Evolutionary conservation across 148 eudicot genomes (phyloP).

Genomic region (Talinum fruticosum): DNA sequence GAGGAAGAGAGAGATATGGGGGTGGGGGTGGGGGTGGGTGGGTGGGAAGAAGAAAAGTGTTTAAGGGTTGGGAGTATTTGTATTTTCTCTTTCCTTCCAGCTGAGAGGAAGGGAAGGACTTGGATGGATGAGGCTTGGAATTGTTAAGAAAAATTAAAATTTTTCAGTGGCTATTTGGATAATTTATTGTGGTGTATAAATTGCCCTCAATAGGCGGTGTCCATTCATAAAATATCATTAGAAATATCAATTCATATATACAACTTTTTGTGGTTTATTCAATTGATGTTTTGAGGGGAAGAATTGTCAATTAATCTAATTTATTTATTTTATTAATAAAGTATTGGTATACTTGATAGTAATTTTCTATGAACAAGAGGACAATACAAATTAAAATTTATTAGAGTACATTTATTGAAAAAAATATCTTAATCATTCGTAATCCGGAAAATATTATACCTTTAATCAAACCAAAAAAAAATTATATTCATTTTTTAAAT

Average conservation of each 20-base stretch:
- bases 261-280: neutral
- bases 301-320: no score
- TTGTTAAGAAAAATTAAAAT: no score
- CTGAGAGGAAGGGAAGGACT: conserved; percentile 9
- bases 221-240: neutral
- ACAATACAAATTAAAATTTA: no score
- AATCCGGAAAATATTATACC: no score
- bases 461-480: no score
- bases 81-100: conserved; percentile 12
- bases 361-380: no score
- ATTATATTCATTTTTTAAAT: no score
- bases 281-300: no score
- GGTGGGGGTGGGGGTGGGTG: neutral
- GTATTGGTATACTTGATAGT: no score
- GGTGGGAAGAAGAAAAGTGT: neutral
- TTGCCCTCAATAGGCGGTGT: neutral
- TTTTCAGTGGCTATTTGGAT: neutral
- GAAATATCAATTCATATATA: neutral
- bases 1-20: neutral
- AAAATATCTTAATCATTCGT: no score
- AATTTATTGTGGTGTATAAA: neutral
- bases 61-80: neutral
- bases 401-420: no score
- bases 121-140: neutral
- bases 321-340: no score